Percentiles rank a stretch among this genome's conserved stretches.
Evolutionary conservation across 805 yeast species (phyloP).

Genomic region (Ogataea henricii): DNA sequence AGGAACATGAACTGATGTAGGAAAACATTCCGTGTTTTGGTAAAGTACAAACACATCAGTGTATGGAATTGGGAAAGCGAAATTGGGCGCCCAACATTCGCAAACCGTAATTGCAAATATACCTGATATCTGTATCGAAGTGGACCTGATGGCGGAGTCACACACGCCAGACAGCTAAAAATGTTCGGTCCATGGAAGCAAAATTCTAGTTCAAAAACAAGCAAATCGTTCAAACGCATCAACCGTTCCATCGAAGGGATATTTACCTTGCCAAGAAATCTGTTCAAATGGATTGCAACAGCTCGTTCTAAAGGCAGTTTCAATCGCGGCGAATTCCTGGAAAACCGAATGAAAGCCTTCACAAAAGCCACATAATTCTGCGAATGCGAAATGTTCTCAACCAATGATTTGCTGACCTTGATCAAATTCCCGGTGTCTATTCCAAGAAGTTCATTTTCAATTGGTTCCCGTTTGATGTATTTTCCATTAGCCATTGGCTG

Average conservation of each 20-base stretch:
- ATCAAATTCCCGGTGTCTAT: too few relatives aligned
- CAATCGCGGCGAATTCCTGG: neutral
- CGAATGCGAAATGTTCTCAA: neutral
- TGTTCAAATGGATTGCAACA: conserved; percentile 11
- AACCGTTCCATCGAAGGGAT: neutral
- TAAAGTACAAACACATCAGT: conserved; percentile 4
- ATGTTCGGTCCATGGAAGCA: conserved; percentile 14
- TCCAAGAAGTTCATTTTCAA: neutral
- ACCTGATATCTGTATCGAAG: conserved; percentile 11
- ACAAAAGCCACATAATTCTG: neutral
- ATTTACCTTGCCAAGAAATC: conserved; percentile 12
- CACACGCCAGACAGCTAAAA: conserved; percentile 1
- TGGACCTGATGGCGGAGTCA: neutral
- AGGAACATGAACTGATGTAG: neutral
- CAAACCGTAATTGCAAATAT: conserved; percentile 8
- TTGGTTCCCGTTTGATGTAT: neutral
- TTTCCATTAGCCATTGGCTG: neutral
- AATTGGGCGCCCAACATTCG: conserved; percentile 7
- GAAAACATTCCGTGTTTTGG: neutral
- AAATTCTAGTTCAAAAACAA: conserved; percentile 4
- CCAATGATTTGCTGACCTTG: neutral
- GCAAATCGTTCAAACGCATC: neutral
- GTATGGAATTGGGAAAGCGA: conserved; percentile 12
- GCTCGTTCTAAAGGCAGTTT: conserved; percentile 5
- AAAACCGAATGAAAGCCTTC: neutral